Base-by-base conservation (phyloP, 2,329 filamentous ascomycete genomes). In the Diaporthe sp. region DNA sequence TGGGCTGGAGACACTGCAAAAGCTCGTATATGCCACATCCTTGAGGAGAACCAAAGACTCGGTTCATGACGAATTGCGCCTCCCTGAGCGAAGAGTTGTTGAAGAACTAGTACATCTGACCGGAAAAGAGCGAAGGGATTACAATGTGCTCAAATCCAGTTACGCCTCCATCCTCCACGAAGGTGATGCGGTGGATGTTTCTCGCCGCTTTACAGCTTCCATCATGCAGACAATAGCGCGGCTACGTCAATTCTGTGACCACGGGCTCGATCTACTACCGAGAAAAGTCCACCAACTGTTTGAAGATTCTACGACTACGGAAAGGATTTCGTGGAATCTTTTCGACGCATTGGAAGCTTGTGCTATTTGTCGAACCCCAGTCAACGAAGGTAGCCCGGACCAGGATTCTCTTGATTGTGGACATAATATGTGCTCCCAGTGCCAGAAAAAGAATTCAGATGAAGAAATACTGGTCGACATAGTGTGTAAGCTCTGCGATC, bases 41-140 rank as follows among this genome's bases (percentile, higher is more conserved):
- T 15, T 61, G 34, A 39, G 57, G 22, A 61, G 57, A 39, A 61
- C 31, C 20, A 61, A 61, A 25, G 57, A 61, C 57, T 61, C 34
- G 12, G 15, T 61, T 8, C 34, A 9, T 3, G 57, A 61, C 22
- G 57, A 42, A 42, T n/a, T 61, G 10, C 10, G 12, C 12, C 34
- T 61, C 4, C 57, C 57, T 25, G 34, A 4, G 3, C 20, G 57
- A 1, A 42, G 4, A 28, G 13, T 61, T 15, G 22, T 39, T 13
- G 2, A 61, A 15, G 22, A 61, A 7, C 3, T 8, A 4, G 57
- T 61, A 25, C 22, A 25, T 2, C 9, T 61, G 12, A 25, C 57
- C 13, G 5, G 2, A n/a, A 12, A 61, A 39, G 57, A 61, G 22
- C 34, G 15, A 8, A 25, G 4, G 15, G n/a, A 61, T 20, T 61